Conservation (phyloP, 2,329 filamentous ascomycete species). For the Neonectria ditissima region DNA sequence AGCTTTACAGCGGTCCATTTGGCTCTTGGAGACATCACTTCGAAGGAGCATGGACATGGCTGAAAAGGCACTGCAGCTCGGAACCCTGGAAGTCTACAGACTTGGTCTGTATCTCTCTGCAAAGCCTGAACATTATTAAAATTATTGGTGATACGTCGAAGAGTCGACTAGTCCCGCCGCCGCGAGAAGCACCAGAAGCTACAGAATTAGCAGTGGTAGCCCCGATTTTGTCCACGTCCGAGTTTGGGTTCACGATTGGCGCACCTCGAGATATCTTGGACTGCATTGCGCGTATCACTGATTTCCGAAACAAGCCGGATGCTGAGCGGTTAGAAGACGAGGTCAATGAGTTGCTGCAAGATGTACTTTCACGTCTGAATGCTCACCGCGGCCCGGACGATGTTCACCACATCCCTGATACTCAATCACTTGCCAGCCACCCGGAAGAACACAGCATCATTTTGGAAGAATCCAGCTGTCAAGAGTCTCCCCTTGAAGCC, state of each 20-base stretch:
- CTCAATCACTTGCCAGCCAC: not conserved
- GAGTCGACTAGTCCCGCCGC: not conserved
- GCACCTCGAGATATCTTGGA: slow-evolving; percentile 9
- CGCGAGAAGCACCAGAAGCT: not conserved
- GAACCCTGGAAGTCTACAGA: slow-evolving; percentile 9
- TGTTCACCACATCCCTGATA: not conserved
- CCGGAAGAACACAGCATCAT: no score
- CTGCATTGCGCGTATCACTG: slow-evolving; percentile 11
- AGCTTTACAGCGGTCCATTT: slow-evolving; percentile 10
- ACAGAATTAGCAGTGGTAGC: not conserved
- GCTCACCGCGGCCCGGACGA: not conserved
- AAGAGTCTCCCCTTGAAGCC: not conserved
- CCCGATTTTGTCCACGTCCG: not conserved
- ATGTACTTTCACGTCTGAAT: not conserved
- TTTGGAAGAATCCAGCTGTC: not conserved
- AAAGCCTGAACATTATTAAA: slow-evolving; percentile 19
- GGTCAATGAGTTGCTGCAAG: not conserved
- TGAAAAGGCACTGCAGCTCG: not conserved
- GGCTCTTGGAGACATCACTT: slow-evolving; percentile 17
- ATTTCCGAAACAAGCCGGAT: not conserved
- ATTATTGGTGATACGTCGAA: slow-evolving; percentile 10
- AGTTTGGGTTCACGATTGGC: slow-evolving; percentile 18
- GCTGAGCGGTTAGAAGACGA: not conserved
- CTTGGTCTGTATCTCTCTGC: not conserved
- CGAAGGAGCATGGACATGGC: slow-evolving; percentile 12